Evolutionary conservation across 163 green algal species (phyloP), one percentile per base, ranked within the genome.

Genomic region (Chlamydomonas reinhardtii): DNA sequence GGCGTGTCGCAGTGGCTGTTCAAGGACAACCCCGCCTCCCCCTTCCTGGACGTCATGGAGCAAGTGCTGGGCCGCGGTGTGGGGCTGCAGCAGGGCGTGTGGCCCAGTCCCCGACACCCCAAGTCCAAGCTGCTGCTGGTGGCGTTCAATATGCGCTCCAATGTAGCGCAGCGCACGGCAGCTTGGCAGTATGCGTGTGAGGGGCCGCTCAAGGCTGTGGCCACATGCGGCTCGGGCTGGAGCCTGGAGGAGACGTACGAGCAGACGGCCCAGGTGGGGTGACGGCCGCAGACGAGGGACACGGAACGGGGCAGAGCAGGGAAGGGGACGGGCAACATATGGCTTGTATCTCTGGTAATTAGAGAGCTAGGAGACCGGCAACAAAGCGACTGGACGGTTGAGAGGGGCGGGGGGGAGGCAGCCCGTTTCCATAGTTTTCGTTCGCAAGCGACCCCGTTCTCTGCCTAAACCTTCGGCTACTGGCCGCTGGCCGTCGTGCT

Each of bases 1-100:
- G 66, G 66, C 31, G 66, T 73, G 17, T 73, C 66, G 66, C 66
- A 73, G 66, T 73, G 66, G 66, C 39, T 29, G 11, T 73, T n/a
- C 66, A 27, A 43, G 19, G 32, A 73, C 66, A 52, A 48, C 31
- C 66, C 31, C 20, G 31, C 31, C 31, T 22, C 20, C 20, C 66
- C 17, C 31, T 73, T 73, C 25, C 66, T 73, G 66, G 66, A 43
- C 31, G 16, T 73, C 66, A 39, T 73, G 66, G 66, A 39, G 32
- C 31, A 4, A 5, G 25, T 43, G 66, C 66, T 73, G 66, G 31
- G 17, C 5, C 66, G 32, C 20, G 66, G 66, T 16, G 22, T 48
- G 17, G 66, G 66, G 17, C 32, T 73, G 66, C 66, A 73, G 32
- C 66, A 73, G 66, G 66, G 66, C 31, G 31, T 73, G 31, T 32